Conservation (phyloP, 2,329 filamentous ascomycete genomes). For the Pseudogymnoascus sp. region DNA sequence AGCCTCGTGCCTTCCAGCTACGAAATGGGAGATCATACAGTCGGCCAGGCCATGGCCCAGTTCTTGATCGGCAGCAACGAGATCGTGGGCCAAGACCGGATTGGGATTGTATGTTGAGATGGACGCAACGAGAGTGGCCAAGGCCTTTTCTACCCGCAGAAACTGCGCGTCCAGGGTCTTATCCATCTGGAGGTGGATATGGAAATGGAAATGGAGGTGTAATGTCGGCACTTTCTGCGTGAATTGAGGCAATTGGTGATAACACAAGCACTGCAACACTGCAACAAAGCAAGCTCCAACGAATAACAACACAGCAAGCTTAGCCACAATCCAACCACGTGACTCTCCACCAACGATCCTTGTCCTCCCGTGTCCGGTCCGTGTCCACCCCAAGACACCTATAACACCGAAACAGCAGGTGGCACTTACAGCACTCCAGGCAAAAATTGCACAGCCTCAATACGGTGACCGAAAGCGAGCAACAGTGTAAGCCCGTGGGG, state of each 20-base stretch:
- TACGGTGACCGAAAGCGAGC: slow-evolving; percentile 10
- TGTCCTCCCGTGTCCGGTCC: not conserved
- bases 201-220: too few relatives aligned
- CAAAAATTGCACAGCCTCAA: slow-evolving; percentile 9
- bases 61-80: slow-evolving; percentile 61
- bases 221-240: not conserved
- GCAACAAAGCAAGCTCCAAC: not conserved
- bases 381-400: too few relatives aligned
- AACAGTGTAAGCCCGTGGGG: not conserved
- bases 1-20: not conserved
- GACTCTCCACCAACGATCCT: not conserved
- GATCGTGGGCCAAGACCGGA: slow-evolving; percentile 55
- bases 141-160: slow-evolving; percentile 56
- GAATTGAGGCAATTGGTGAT: not conserved
- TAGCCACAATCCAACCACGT: not conserved
- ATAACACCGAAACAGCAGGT: not conserved
- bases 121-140: slow-evolving; percentile 66
- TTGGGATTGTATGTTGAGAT: slow-evolving; percentile 78
- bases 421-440: not conserved
- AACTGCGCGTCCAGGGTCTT: slow-evolving; percentile 53
- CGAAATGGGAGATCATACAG: slow-evolving; percentile 35
- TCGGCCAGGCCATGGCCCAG: slow-evolving; percentile 58
- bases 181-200: slow-evolving; percentile 45
- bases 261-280: not conserved
- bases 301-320: not conserved